A percentile compares a stretch with the other conserved stretches of the same genome.
phyloP scores from a whole-genome alignment of 768 basidiomycete genomes.

The Mycena venus region DNA sequence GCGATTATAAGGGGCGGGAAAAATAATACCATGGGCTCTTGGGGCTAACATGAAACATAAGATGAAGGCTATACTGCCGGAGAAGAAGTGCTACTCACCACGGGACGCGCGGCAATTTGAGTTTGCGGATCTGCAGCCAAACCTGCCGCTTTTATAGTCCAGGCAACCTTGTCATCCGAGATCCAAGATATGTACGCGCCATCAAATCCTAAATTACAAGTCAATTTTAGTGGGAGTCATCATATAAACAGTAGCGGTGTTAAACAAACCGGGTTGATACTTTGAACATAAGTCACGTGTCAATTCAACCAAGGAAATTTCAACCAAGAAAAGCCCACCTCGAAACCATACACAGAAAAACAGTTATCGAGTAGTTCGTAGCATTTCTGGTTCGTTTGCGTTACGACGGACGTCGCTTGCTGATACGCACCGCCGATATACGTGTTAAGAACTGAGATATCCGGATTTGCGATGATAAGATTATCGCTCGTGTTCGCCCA shows the following conservation, averaged over 20 bases:
- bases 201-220: not conserved
- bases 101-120: constrained; percentile 63
- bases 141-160: constrained; percentile 72
- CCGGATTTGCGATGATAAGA: constrained; percentile 65
- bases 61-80: no score
- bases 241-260: not conserved
- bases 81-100: no score
- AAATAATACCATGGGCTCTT: constrained; percentile 72
- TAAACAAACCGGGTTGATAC: constrained; percentile 61
- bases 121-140: constrained; percentile 63
- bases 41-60: no score
- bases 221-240: not conserved
- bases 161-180: constrained; percentile 62
- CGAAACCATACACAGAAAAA: constrained; percentile 74
- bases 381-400: constrained; percentile 60
- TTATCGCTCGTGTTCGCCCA: constrained; percentile 78
- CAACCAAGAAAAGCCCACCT: constrained; percentile 40
- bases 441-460: constrained; percentile 66
- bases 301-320: not conserved
- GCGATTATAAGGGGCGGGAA: no score
- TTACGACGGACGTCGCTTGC: constrained; percentile 83
- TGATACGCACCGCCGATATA: constrained; percentile 85
- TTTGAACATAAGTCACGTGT: constrained; percentile 21
- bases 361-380: constrained; percentile 66
- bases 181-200: constrained; percentile 75